Conservation (phyloP, 2,329 filamentous ascomycete species). For the Xylariales sp. region DNA sequence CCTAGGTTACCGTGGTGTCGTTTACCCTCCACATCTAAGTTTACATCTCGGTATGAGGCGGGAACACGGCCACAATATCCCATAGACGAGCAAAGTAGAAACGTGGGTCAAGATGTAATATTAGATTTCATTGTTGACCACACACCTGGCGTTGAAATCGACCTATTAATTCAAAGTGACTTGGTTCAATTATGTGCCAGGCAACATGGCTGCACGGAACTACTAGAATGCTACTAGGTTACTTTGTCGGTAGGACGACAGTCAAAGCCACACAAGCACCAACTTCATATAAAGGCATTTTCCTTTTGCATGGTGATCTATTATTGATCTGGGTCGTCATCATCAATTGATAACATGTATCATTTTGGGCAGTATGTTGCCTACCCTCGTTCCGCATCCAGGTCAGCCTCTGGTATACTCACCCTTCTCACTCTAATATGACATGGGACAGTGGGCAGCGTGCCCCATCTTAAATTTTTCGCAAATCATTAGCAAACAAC, state of each 20-base stretch:
- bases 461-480: constrained; percentile 36
- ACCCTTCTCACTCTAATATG: constrained; percentile 25
- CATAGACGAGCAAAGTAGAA: constrained; percentile 17
- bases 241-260: background rate
- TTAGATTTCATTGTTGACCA: constrained; percentile 8
- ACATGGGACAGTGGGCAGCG: constrained; percentile 14
- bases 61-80: constrained; percentile 1
- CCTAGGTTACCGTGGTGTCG: background rate
- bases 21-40: background rate
- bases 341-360: constrained; percentile 32
- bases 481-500: constrained; percentile 39
- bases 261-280: background rate
- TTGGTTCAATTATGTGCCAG: background rate
- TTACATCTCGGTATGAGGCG: constrained; percentile 1
- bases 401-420: constrained; percentile 15
- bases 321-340: constrained; percentile 37
- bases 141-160: background rate
- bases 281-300: background rate
- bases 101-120: constrained; percentile 23
- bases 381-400: constrained; percentile 17
- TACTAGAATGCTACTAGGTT: background rate
- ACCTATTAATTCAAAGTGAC: background rate
- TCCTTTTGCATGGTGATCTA: constrained; percentile 28
- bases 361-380: constrained; percentile 21
- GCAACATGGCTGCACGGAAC: background rate